A percentile compares a stretch with the other conserved stretches of the same genome.
Conservation (phyloP, 2,329 filamentous ascomycete genomes). For the Talaromyces piceae region DNA sequence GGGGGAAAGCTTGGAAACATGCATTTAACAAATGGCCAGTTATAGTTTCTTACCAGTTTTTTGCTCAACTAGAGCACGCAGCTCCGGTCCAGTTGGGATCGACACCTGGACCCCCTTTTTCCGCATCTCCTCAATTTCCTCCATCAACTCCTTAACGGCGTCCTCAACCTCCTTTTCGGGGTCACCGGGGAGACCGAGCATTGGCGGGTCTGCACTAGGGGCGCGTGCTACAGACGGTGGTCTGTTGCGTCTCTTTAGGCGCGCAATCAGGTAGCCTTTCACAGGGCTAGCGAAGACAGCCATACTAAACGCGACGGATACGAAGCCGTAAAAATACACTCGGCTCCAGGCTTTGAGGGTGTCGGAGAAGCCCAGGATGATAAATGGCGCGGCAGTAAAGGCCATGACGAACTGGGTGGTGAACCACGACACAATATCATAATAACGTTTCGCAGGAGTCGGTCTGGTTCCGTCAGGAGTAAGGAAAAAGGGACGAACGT, state of each 20-base stretch:
- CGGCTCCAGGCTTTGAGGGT: slow-evolving; percentile 72
- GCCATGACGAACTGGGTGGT: slow-evolving; percentile 75
- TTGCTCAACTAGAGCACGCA: slow-evolving; percentile 46
- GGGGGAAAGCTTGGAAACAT: neutral
- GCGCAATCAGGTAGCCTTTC: slow-evolving; percentile 53
- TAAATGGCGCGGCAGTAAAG: slow-evolving; percentile 77
- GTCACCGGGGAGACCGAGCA: slow-evolving; percentile 73
- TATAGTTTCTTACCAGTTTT: slow-evolving; percentile 17
- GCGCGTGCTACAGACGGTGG: slow-evolving; percentile 20
- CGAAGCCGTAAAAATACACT: slow-evolving; percentile 79
- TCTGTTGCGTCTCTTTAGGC: slow-evolving; percentile 51
- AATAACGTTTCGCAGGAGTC: slow-evolving; percentile 69
- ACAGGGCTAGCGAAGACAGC: slow-evolving; percentile 74
- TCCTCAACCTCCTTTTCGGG: slow-evolving; percentile 68
- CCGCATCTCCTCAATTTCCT: slow-evolving; percentile 59
- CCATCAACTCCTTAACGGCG: slow-evolving; percentile 64
- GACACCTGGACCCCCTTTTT: slow-evolving; percentile 38
- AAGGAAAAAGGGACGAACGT: slow-evolving; percentile 88
- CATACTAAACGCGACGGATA: slow-evolving; percentile 58
- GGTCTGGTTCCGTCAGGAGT: slow-evolving; percentile 64
- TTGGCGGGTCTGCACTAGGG: slow-evolving; percentile 43
- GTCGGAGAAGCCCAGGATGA: slow-evolving; percentile 65
- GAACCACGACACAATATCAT: slow-evolving; percentile 70
- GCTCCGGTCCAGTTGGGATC: slow-evolving; percentile 42
- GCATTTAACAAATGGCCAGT: neutral